phyloP scores from a whole-genome alignment of 2,329 filamentous ascomycete species.

The Monosporascus sp. region DNA sequence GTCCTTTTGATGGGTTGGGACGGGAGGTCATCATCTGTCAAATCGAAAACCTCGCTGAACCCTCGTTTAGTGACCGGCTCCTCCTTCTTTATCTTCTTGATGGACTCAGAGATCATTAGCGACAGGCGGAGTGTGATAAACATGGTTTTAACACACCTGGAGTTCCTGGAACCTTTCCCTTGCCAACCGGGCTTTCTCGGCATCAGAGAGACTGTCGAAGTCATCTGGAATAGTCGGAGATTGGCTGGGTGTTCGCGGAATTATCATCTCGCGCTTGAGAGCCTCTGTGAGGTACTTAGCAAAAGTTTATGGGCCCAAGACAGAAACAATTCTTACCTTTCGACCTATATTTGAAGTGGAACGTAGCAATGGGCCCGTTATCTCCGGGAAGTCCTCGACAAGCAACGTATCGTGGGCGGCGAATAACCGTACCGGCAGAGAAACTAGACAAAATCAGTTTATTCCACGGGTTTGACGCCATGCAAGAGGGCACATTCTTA shows the following conservation, averaged over 20 bases:
- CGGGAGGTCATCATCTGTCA: constrained; percentile 14
- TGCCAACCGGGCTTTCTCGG: constrained; percentile 24
- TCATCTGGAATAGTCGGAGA: constrained; percentile 6
- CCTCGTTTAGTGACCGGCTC: constrained; percentile 21
- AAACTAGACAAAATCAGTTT: constrained; percentile 7
- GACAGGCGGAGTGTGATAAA: background rate
- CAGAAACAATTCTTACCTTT: constrained; percentile 15
- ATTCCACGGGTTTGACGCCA: background rate
- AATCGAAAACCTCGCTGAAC: constrained; percentile 18
- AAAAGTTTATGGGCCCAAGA: background rate
- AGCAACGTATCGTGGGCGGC: background rate
- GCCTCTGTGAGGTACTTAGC: constrained; percentile 17
- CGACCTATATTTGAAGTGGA: constrained; percentile 29
- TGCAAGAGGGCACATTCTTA: constrained; percentile 7
- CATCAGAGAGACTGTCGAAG: constrained; percentile 15
- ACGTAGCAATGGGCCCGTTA: constrained; percentile 18
- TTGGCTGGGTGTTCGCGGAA: constrained; percentile 20
- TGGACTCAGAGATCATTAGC: background rate
- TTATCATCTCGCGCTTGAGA: constrained; percentile 25
- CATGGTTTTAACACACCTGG: constrained; percentile 10
- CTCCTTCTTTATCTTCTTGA: constrained; percentile 11
- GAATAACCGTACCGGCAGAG: background rate
- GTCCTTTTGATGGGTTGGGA: constrained; percentile 9
- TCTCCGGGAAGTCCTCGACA: constrained; percentile 8
- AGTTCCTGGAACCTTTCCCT: constrained; percentile 24